These are phyloP conservation scores for Saccharomycopsis schoenii DNA, from an alignment of 805 yeast genomes.

Conservation along the genomic window DNA sequence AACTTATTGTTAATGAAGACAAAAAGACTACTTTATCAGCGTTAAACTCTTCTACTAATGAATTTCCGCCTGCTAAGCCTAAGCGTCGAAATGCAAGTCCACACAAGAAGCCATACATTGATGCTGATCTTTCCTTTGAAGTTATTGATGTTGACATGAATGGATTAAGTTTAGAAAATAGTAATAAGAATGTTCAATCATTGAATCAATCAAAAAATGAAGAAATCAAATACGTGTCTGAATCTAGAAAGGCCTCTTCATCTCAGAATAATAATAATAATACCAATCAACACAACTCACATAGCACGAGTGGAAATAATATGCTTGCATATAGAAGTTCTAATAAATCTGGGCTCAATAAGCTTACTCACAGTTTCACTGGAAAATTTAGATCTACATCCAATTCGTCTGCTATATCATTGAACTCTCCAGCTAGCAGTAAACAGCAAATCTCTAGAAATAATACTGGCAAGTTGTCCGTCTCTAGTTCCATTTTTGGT, in stretches of 20 bases:
- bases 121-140: constrained; percentile 8
- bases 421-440: neutral
- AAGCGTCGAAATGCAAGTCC: neutral
- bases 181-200: neutral
- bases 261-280: neutral
- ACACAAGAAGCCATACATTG: neutral
- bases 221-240: neutral
- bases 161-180: constrained; percentile 4
- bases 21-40: neutral
- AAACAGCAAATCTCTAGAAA: neutral
- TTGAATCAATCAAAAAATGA: neutral
- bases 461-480: neutral
- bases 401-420: neutral
- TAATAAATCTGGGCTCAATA: constrained; percentile 13
- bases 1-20: neutral
- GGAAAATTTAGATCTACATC: constrained; percentile 16
- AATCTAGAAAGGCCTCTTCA: neutral
- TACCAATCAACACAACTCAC: neutral
- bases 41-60: neutral
- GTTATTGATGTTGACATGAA: constrained; percentile 18
- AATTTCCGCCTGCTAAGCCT: neutral
- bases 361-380: constrained; percentile 15
- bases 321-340: constrained; percentile 8
- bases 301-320: neutral
- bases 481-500: neutral